A percentile compares a stretch with the other conserved stretches of the same genome.
Conservation (phyloP, 2,329 filamentous ascomycete genomes). For the Raffaelea ambrosiae region DNA sequence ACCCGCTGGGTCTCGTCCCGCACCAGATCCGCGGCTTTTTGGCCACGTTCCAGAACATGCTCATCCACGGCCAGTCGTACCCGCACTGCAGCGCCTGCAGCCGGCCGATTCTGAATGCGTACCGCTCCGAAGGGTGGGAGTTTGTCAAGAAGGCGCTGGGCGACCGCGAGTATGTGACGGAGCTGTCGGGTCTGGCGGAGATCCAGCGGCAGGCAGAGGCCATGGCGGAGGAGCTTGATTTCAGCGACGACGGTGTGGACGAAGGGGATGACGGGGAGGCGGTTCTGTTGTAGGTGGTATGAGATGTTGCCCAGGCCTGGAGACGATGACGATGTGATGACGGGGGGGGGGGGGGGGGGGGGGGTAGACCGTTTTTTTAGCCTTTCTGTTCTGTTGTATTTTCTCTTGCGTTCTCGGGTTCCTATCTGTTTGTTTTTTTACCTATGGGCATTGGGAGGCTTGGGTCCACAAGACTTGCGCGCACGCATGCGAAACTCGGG, state of each 20-base stretch:
- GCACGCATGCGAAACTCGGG: too few relatives aligned
- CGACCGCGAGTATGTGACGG: constrained; percentile 70
- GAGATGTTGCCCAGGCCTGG: too few relatives aligned
- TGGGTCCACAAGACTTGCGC: too few relatives aligned
- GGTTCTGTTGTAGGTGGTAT: constrained; percentile 31
- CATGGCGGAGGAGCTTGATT: constrained; percentile 46
- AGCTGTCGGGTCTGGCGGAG: constrained; percentile 65
- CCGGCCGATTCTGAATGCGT: constrained; percentile 57
- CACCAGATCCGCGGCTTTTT: constrained; percentile 76
- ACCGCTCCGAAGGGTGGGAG: constrained; percentile 60
- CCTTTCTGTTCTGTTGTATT: neutral
- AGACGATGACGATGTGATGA: neutral
- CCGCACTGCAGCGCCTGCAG: constrained; percentile 78
- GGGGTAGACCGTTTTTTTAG: neutral
- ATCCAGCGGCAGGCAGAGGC: constrained; percentile 54
- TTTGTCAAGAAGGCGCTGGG: constrained; percentile 69
- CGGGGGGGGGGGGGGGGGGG: neutral
- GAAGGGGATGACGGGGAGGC: constrained; percentile 44
- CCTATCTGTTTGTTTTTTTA: neutral
- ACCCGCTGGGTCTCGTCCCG: constrained; percentile 62
- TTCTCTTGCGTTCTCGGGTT: neutral
- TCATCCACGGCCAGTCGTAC: constrained; percentile 67
- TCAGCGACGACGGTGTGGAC: constrained; percentile 48
- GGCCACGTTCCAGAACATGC: constrained; percentile 63
- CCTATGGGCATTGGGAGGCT: too few relatives aligned